Evolutionary conservation across 2,329 filamentous ascomycete species (phyloP).

Genomic region (Nothopassalora personata): DNA sequence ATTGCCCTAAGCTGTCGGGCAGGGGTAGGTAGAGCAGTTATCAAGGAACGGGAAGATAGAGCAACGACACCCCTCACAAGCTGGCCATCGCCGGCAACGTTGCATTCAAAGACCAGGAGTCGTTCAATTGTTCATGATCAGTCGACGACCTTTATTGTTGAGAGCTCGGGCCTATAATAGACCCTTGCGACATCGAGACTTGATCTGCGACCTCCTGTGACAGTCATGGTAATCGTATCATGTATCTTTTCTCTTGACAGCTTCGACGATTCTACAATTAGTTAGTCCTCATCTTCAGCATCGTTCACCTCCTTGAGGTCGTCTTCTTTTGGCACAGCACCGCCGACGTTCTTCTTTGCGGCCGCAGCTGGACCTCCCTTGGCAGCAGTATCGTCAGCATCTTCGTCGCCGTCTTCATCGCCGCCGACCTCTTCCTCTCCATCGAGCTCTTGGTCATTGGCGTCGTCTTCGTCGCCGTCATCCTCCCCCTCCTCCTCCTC

Average conservation of each 20-base stretch:
- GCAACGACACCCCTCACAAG: too few relatives aligned
- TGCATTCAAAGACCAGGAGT: neutral
- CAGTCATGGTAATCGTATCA: neutral
- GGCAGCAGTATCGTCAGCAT: constrained; percentile 26
- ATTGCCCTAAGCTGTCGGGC: too few relatives aligned
- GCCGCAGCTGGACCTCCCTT: constrained; percentile 27
- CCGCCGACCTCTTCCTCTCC: constrained; percentile 30
- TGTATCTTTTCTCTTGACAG: neutral
- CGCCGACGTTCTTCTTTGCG: constrained; percentile 27
- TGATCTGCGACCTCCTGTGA: neutral
- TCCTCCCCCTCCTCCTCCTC: constrained; percentile 13
- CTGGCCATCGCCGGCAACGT: neutral
- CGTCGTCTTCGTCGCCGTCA: constrained; percentile 3
- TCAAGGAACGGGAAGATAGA: neutral
- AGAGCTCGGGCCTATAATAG: neutral
- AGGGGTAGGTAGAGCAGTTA: neutral
- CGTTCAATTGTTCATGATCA: neutral
- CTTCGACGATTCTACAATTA: neutral
- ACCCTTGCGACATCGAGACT: neutral
- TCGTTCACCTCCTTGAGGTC: constrained; percentile 22
- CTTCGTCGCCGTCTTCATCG: constrained; percentile 30
- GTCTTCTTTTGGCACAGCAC: constrained; percentile 29
- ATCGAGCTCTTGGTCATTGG: constrained; percentile 18
- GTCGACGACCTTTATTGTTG: neutral
- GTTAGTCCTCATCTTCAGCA: constrained; percentile 17